Evolutionary conservation across 371 early-diverging fungal genomes (phyloP), one percentile per base, ranked within the genome.

Genomic region (Mucor piriformis): DNA sequence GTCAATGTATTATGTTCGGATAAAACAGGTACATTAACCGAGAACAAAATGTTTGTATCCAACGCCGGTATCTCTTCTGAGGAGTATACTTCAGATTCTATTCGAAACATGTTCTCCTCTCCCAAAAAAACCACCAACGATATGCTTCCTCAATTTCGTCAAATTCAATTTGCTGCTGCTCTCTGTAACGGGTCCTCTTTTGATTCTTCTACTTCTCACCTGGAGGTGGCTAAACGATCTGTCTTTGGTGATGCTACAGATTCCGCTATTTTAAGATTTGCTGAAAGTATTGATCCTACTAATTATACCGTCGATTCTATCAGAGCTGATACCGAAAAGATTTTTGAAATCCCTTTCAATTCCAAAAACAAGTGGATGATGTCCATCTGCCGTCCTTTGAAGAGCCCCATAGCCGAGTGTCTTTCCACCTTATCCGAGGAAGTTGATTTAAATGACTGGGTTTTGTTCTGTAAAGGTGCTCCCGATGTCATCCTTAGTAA

Each of bases 21-120:
- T 82, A 99, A 99, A 79, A 99, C 99, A 6, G 99, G 99, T 47
- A 99, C 99, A 32, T 83, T 99, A 67, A 99, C 99, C n/a, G 97
- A 96, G 32, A 97, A 96, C 76, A 92, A 94, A 68, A 98, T 98
- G 98, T 16, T 59, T 4, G 47, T 59, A 3, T 43, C 59, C 2
- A 44, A 37, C 20, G 59, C 71, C 6, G 86, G 85, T 40, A 60
- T 69, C 8, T 55, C 87, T 40, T 61, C 82, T 38, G 95, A 96
- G 64, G 83, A 84, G 54, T 59, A 77, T 33, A 83, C 97, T 23
- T 81, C 87, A 4, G 97, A 97, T 37, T 29, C 29, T 29, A 29
- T 29, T 29, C 29, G 29, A 29, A 8, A 8, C 4, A 29, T 29
- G 29, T 29, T 29, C 29, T 29, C 29, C 4, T 29, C 29, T 29